A percentile compares a stretch with the other conserved stretches of the same genome.
phyloP scores from a whole-genome alignment of 2,329 filamentous ascomycete species.

The Stagonosporopsis tanaceti region DNA sequence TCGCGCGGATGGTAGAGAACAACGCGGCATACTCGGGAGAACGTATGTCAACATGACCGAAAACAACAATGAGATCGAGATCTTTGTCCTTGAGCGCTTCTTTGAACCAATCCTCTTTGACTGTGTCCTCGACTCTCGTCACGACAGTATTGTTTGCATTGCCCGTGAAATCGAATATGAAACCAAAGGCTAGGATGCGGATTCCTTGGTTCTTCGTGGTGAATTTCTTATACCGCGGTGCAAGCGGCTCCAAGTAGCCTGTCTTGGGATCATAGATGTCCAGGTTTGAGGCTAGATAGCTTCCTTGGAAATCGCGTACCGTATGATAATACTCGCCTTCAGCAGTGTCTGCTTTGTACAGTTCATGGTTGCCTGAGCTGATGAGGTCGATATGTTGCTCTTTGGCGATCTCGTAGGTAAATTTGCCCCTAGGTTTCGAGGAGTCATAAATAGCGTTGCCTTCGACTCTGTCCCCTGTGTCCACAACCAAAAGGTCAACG shows the following conservation, averaged over 20 bases:
- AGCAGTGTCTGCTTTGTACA: constrained; percentile 83
- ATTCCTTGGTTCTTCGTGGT: constrained; percentile 89
- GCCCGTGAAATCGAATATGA: constrained; percentile 90
- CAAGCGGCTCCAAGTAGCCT: constrained; percentile 76
- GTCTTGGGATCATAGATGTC: constrained; percentile 82
- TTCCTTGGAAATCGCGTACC: constrained; percentile 80
- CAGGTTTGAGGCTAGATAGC: constrained; percentile 90
- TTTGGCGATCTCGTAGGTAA: constrained; percentile 85
- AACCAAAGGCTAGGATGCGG: constrained; percentile 86
- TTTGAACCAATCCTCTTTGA: constrained; percentile 89
- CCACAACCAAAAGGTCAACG: constrained; percentile 87
- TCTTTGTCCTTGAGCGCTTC: constrained; percentile 80
- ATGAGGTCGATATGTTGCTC: constrained; percentile 85
- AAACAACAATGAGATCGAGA: constrained; percentile 85
- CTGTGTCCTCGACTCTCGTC: constrained; percentile 77
- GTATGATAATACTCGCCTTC: constrained; percentile 80
- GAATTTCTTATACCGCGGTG: constrained; percentile 85
- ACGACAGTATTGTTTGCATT: constrained; percentile 93
- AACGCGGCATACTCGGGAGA: constrained; percentile 81
- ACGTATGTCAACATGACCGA: constrained; percentile 83
- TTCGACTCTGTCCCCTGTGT: constrained; percentile 92
- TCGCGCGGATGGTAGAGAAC: constrained; percentile 77
- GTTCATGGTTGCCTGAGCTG: constrained; percentile 91
- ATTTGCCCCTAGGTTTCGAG: constrained; percentile 85
- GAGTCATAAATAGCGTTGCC: constrained; percentile 95